Conservation (phyloP, 108 stramenopile species). For the Cylindrotheca closterium region DNA sequence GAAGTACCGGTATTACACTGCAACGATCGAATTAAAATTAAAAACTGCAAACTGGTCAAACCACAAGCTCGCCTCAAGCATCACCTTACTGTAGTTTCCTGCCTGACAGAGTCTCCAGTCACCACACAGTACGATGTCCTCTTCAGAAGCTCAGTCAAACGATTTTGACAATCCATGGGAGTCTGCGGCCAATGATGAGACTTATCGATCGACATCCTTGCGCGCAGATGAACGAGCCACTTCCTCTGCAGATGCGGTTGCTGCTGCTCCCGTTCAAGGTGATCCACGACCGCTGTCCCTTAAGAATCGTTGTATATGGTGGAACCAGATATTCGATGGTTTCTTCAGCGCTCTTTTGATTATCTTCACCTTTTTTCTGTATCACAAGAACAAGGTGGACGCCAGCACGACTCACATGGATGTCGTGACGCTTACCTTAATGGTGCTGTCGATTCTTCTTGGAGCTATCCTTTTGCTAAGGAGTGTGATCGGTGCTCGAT, state of each 20-base stretch:
- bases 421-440: background rate
- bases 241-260: background rate
- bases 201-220: background rate
- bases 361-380: background rate
- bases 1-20: too few species aligned
- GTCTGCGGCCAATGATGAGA: constrained; percentile 24
- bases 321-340: background rate
- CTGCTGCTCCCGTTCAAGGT: background rate
- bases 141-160: too few species aligned
- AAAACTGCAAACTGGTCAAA: too few species aligned
- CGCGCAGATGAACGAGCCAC: too few species aligned
- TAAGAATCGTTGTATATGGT: background rate
- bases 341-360: background rate
- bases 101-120: too few species aligned
- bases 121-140: too few species aligned
- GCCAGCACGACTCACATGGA: background rate
- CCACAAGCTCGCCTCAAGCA: too few species aligned
- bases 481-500: background rate
- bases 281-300: background rate
- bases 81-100: too few species aligned
- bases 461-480: background rate
- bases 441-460: background rate
- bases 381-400: too few species aligned
- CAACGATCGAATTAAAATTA: too few species aligned
- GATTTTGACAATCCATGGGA: constrained; percentile 28